Evolutionary conservation across 305 asterid species (phyloP), one percentile per base, ranked within the genome.

Genomic region (Withania somnifera): DNA sequence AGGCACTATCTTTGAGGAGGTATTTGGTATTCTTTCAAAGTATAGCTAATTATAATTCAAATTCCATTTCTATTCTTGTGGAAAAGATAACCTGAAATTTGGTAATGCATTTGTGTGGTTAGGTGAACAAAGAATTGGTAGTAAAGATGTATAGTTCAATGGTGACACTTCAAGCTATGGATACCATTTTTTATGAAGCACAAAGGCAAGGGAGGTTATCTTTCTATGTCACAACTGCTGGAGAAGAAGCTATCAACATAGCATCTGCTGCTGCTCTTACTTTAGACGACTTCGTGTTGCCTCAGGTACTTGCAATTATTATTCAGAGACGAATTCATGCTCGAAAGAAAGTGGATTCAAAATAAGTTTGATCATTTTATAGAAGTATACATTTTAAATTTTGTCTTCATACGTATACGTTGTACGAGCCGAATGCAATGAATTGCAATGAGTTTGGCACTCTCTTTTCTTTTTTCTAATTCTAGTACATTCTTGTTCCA

Each of bases 231-330:
- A 94, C 98, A 58, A 88, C 99, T 1, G 68, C 24, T 14, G 98
- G 99, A 11, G 98, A 96, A 84, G 99, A 96, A 86, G 98, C 97
- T 40, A 86, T 93, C 64, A 90, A 86, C 86, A 88, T 96, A 73
- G 99, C 94, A 81, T 91, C 99, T 0, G 99, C 99, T 26, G 99
- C 99, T 71, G 99, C 98, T 19, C 95, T 96, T 54, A 9, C 91
- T 1, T 82, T 88, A 0, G 93, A 96, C n/a, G 97, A 96, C 60
- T 42, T 94, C 77, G 76, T 96, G 38, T 82, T 96, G 26, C 95
- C 98, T 5, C 98, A 95, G 98, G 98, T 91, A 22, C 61, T 51
- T 34, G 14, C 40, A 42, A 24, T 24, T 58, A 11, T 30, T 52
- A 30, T 56, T 76, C 7, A 2, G 0, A 68, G 54, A 13, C 3